Evolutionary conservation across 192 early-diverging fungal genomes (phyloP).

Genomic region (Umbelopsis ramanniana): DNA sequence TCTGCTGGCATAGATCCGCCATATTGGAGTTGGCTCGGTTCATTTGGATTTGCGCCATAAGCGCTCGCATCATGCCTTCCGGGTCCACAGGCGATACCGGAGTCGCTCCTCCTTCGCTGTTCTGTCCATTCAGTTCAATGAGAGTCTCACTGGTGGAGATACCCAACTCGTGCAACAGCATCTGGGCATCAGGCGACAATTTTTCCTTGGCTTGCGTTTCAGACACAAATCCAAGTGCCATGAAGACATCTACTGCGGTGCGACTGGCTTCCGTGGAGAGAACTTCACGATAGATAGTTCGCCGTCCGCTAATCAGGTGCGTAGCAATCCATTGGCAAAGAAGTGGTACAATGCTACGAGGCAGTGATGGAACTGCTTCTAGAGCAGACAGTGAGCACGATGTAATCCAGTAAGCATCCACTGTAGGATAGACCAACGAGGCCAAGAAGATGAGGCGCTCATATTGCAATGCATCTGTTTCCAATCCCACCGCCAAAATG

Average conservation of each 20-base stretch:
- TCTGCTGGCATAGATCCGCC: slow-evolving; percentile 44
- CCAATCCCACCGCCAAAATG: slow-evolving; percentile 17
- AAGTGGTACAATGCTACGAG: slow-evolving; percentile 41
- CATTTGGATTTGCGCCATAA: slow-evolving; percentile 49
- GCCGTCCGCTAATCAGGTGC: slow-evolving; percentile 41
- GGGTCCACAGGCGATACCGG: slow-evolving; percentile 42
- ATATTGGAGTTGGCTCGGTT: slow-evolving; percentile 47
- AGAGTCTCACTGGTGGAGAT: slow-evolving; percentile 39
- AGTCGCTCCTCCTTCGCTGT: slow-evolving; percentile 37
- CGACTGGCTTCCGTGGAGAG: slow-evolving; percentile 41
- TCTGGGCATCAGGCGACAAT: slow-evolving; percentile 39
- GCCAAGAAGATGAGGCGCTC: slow-evolving; percentile 41
- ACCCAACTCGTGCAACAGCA: slow-evolving; percentile 37
- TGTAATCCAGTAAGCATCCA: slow-evolving; percentile 45
- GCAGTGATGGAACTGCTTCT: slow-evolving; percentile 39
- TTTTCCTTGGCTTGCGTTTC: slow-evolving; percentile 38
- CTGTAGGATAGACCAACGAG: slow-evolving; percentile 41
- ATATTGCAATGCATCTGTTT: slow-evolving; percentile 19
- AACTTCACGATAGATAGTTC: slow-evolving; percentile 45
- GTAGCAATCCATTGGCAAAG: slow-evolving; percentile 46
- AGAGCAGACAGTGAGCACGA: slow-evolving; percentile 44
- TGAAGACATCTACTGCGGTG: slow-evolving; percentile 38
- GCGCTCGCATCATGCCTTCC: slow-evolving; percentile 42
- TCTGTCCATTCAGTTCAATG: slow-evolving; percentile 42
- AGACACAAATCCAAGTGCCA: slow-evolving; percentile 37